Base-by-base conservation (phyloP, 371 early-diverging fungal species). In the Zychaea mexicana region DNA sequence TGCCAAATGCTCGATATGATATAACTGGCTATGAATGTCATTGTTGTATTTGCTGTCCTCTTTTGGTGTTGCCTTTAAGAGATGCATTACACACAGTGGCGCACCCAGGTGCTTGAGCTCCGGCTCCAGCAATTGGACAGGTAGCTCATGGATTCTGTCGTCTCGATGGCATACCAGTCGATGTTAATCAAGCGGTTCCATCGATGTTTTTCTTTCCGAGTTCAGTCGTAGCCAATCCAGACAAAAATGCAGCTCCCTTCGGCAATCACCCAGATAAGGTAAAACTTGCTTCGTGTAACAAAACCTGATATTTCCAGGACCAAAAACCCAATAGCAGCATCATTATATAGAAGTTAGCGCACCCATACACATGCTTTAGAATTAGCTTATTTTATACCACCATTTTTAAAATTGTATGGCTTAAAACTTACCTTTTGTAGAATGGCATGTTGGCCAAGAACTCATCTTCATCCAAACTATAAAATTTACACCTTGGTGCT, bases 1-100 rank as follows among this genome's bases (percentile, higher is more conserved):
- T 98, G 98, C 97, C 97, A 98, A 62, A 94, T 77, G 15, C 96
- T 92, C 26, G 94, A 93, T 2, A 87, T 78, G 31, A 80, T 77
- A 69, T 94, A 95, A 5, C 96, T 96, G 1, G 89, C 82, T 9
- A 93, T 79, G 2, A 80, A 62, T 0, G 77, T 73, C 15, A 77
- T 77, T 8, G 88, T 3, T 71, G 71, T 19, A 84, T 87, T 0
- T 74, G n/a, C n/a, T n/a, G n/a, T n/a, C n/a, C n/a, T n/a, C n/a
- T n/a, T n/a, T n/a, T n/a, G n/a, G n/a, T n/a, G n/a, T 74, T 3
- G 69, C 64, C 1, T 33, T 33, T 12, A 8, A 12, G 33, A 57
- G 59, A 7, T 62, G 70, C 8, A 79, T 76, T 24, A 98, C 24
- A 97, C 90, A 62, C 87, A 88, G 57, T 89, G 78, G 30, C 88